These are phyloP conservation scores for Pyricularia grisea DNA, from an alignment of 2,329 filamentous ascomycete species.

Conservation along the genomic window DNA sequence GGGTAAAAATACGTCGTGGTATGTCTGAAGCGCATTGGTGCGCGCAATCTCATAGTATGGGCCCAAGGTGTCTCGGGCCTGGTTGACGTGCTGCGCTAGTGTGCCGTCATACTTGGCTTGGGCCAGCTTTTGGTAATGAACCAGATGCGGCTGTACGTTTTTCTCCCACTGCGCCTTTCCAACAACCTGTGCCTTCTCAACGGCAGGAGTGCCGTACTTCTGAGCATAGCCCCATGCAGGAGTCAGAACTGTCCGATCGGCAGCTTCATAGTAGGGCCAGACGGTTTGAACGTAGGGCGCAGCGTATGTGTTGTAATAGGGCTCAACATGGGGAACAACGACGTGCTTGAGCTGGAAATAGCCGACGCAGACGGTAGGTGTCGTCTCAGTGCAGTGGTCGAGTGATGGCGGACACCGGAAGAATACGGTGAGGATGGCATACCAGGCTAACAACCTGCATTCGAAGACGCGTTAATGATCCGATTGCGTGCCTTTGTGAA, in stretches of 20 bases:
- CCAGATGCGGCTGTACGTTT: constrained; percentile 65
- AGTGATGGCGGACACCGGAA: constrained; percentile 72
- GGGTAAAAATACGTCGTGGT: constrained; percentile 65
- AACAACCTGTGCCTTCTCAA: constrained; percentile 58
- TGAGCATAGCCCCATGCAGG: constrained; percentile 60
- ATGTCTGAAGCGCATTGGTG: constrained; percentile 56
- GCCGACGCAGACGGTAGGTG: constrained; percentile 72
- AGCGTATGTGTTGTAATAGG: constrained; percentile 79
- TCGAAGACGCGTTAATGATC: neutral
- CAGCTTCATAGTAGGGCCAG: constrained; percentile 62
- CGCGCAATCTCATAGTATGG: constrained; percentile 67
- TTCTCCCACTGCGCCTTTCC: constrained; percentile 68
- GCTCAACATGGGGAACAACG: constrained; percentile 65
- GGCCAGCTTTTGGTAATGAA: constrained; percentile 51
- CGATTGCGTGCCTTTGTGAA: neutral
- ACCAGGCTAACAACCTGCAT: constrained; percentile 72
- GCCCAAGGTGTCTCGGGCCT: constrained; percentile 42
- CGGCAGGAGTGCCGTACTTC: constrained; percentile 66
- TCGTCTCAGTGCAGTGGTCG: constrained; percentile 56
- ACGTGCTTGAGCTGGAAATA: constrained; percentile 60
- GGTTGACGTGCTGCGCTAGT: constrained; percentile 65
- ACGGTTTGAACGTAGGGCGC: constrained; percentile 71
- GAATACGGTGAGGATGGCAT: constrained; percentile 67
- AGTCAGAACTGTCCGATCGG: constrained; percentile 55
- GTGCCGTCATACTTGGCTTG: constrained; percentile 59